Percentiles rank a stretch among this genome's conserved stretches.
Conservation (phyloP, 225 moss, liverwort and hornwort genomes). For the Rhytidiadelphus loreus region DNA sequence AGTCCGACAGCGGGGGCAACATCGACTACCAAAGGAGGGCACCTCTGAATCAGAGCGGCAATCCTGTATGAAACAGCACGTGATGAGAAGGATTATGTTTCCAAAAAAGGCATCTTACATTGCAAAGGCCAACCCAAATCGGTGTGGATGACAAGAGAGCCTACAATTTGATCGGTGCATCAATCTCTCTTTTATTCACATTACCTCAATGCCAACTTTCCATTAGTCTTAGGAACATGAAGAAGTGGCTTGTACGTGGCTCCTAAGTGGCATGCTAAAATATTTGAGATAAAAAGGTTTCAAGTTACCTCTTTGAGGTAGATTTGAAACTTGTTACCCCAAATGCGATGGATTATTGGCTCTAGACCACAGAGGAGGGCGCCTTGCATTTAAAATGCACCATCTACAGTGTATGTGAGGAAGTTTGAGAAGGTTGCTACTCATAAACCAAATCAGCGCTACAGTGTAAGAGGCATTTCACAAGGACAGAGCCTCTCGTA, state of each 20-base stretch:
- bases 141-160: not conserved
- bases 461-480: not conserved
- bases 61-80: conserved; percentile 23
- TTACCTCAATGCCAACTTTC: not conserved
- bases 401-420: not conserved
- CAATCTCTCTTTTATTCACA: not conserved
- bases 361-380: not conserved
- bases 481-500: not conserved
- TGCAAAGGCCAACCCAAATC: not conserved
- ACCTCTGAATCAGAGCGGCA: conserved; percentile 24
- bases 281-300: not conserved
- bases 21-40: conserved; percentile 56
- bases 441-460: not conserved
- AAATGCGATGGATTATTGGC: not conserved
- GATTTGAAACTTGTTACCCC: not conserved
- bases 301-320: not conserved
- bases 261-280: not conserved
- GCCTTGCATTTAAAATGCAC: not conserved
- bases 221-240: not conserved
- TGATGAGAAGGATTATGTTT: not conserved
- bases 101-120: not conserved
- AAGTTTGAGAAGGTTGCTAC: not conserved
- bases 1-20: conserved; percentile 60
- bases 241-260: not conserved
- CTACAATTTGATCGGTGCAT: not conserved